These are phyloP conservation scores for Sugiyamaella grinbergsii DNA, from an alignment of 1,139 yeast species.

Conservation along the genomic window DNA sequence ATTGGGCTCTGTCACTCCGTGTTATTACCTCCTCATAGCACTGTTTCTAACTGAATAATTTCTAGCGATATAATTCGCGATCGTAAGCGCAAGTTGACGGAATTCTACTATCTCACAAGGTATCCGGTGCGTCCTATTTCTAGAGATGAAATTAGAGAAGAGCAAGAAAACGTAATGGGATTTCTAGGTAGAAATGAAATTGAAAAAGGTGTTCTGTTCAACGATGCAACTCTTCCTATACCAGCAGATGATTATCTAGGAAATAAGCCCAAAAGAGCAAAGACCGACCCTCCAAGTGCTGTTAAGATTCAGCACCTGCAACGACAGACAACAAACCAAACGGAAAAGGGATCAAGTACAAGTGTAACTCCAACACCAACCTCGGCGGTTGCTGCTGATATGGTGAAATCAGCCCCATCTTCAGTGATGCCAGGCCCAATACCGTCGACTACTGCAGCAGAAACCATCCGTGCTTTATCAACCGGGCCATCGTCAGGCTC, in stretches of 20 bases:
- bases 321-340: not conserved
- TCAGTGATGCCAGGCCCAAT: not conserved
- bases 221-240: slow-evolving; percentile 35
- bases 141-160: slow-evolving; percentile 40
- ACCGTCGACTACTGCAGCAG: not conserved
- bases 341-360: not conserved
- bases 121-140: slow-evolving; percentile 49
- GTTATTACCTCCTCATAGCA: no score
- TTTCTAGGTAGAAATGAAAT: slow-evolving; percentile 51
- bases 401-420: slow-evolving; percentile 2
- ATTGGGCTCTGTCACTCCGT: no score
- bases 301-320: not conserved
- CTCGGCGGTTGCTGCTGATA: not conserved
- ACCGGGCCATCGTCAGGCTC: no score
- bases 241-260: slow-evolving; percentile 25
- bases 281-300: slow-evolving; percentile 9
- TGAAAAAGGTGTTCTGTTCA: slow-evolving; percentile 45
- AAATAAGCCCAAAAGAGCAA: slow-evolving; percentile 13
- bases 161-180: slow-evolving; percentile 47
- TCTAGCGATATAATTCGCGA: slow-evolving; percentile 18
- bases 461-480: not conserved
- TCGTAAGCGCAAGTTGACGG: slow-evolving; percentile 57
- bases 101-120: slow-evolving; percentile 56
- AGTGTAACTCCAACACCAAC: not conserved
- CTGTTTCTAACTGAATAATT: not conserved